A percentile compares a stretch with the other conserved stretches of the same genome.
Conservation (phyloP, 1,284 basidiomycete species). For the Apiotrichum veenhuisii region DNA sequence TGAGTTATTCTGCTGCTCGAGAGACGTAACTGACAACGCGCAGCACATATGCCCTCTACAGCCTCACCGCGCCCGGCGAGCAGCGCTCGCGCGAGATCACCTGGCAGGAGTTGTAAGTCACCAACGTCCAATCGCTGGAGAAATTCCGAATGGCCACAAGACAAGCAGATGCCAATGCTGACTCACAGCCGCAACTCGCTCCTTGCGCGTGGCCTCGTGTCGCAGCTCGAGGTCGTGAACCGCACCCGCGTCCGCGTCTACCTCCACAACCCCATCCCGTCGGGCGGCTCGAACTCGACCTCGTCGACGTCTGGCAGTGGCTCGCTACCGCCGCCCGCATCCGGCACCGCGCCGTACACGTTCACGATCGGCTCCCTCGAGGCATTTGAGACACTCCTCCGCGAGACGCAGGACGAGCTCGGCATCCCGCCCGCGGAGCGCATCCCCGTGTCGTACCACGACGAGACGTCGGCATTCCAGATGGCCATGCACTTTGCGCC, state of each 20-base stretch:
- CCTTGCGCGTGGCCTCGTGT: slow-evolving; percentile 93
- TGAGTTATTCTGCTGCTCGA: slow-evolving; percentile 19
- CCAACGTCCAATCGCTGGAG: neutral
- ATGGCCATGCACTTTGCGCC: slow-evolving; percentile 90
- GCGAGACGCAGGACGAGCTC: slow-evolving; percentile 88
- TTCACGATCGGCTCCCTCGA: slow-evolving; percentile 98
- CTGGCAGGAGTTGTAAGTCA: slow-evolving; percentile 83
- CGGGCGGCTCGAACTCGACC: slow-evolving; percentile 4
- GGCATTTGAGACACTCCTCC: slow-evolving; percentile 90
- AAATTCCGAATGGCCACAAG: neutral
- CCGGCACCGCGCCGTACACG: slow-evolving; percentile 60
- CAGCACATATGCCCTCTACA: slow-evolving; percentile 44
- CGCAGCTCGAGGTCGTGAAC: slow-evolving; percentile 91
- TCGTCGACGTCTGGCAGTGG: slow-evolving; percentile 19
- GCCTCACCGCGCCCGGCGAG: slow-evolving; percentile 36
- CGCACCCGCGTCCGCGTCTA: slow-evolving; percentile 67
- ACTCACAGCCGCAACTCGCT: slow-evolving; percentile 69
- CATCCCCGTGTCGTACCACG: slow-evolving; percentile 94
- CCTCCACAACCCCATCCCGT: slow-evolving; percentile 44
- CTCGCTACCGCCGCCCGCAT: slow-evolving; percentile 37
- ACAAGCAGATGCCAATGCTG: neutral
- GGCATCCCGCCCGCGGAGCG: slow-evolving; percentile 87
- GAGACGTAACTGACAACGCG: neutral
- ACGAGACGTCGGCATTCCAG: slow-evolving; percentile 81
- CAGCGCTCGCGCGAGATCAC: slow-evolving; percentile 74